Percentiles rank a stretch among this genome's conserved stretches.
Evolutionary conservation across 2,329 filamentous ascomycete genomes (phyloP).

Genomic region (Curvularia sp.): DNA sequence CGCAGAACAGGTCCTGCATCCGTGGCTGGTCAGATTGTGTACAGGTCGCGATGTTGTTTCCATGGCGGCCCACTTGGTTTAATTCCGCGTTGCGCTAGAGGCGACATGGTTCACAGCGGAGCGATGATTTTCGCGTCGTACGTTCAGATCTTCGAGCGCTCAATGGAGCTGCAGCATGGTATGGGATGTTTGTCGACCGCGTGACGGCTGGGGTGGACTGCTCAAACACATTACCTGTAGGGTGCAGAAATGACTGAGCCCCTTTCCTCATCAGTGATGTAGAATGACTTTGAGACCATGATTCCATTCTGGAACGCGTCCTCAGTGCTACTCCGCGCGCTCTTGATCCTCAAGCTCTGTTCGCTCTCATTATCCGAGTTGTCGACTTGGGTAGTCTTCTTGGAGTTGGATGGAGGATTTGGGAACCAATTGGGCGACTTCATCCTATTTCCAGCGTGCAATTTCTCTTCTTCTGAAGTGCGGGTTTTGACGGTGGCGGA

Average conservation of each 20-base stretch:
- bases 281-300: constrained; percentile 43
- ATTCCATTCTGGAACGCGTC: constrained; percentile 35
- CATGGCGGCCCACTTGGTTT: not conserved
- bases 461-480: constrained; percentile 23
- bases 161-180: not conserved
- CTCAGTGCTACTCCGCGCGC: constrained; percentile 27
- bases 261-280: constrained; percentile 41
- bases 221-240: constrained; percentile 5
- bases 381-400: constrained; percentile 20
- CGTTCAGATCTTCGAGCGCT: not conserved
- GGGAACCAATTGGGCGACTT: constrained; percentile 29
- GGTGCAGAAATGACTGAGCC: constrained; percentile 14
- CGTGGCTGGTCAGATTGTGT: not conserved
- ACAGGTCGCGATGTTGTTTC: not conserved
- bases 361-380: constrained; percentile 34
- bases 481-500: constrained; percentile 28
- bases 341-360: constrained; percentile 32
- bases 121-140: not conserved
- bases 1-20: not conserved
- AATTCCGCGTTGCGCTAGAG: not conserved
- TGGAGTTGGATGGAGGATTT: constrained; percentile 18
- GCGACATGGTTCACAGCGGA: not conserved
- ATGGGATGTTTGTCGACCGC: not conserved
- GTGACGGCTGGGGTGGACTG: not conserved
- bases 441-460: not conserved